Evolutionary conservation across 305 asterid species (phyloP), one percentile per base, ranked within the genome.

Genomic region (Plantago rigida): DNA sequence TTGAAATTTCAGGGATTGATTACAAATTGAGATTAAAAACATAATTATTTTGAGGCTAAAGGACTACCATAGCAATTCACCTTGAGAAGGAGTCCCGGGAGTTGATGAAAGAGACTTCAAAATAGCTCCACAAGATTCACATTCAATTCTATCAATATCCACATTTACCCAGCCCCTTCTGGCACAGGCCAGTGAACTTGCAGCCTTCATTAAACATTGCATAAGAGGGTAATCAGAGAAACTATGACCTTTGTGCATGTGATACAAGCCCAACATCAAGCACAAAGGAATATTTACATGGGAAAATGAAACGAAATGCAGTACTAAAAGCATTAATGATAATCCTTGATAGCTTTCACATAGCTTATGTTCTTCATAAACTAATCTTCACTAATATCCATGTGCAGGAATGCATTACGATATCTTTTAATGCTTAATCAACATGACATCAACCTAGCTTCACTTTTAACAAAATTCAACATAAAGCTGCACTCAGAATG

Each of bases 151-250:
- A 79, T 93, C 96, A 79, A 73, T 83, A 74, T 73, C 86, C 73
- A 83, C 87, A 77, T 87, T 93, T 62, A 87, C 94, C 99, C 99
- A 93, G 70, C 99, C 99, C 81, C 89, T 93, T 75, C 99, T 79
- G 66, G 99, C 99, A 73, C 99, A 93, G 26, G 96, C 86, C 75
- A 87, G 74, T 47, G 99, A 85, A 71, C 89, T 80, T 63, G 92
- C 93, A 75, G 92, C 90, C 99, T 93, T 83, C 63, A 59, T 60
- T 36, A 72, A 63, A 59, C 56, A 64, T 56, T 53, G 62, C 60
- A 75, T 19, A 57, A 63, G 59, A 53, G 36, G 69, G 56, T 49
- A 69, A 67, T 64, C 47, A 70, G 13, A 29, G 59, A 47, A 59
- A 60, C 24, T 17, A 44, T 42, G 29, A 56, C 44, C 41, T 53